phyloP scores from a whole-genome alignment of 2,329 filamentous ascomycete species.

The Penicillium sp. region DNA sequence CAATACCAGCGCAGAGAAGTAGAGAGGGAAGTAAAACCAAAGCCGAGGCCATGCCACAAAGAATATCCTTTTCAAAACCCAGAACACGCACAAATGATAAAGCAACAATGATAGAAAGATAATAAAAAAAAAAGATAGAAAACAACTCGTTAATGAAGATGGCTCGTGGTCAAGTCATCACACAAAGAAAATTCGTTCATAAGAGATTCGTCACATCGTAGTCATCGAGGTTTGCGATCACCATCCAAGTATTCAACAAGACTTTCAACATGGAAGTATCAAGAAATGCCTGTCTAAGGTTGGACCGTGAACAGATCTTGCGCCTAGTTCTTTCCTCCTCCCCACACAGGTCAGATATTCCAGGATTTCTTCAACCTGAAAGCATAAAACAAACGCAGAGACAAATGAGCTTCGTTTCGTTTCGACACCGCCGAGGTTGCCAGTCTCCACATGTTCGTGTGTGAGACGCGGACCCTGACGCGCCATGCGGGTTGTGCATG shows the following conservation, averaged over 20 bases:
- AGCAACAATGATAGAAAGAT: slow-evolving; percentile 3
- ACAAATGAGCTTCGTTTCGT: slow-evolving; percentile 12
- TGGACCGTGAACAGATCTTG: not conserved
- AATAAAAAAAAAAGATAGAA: not conserved
- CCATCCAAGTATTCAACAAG: not conserved
- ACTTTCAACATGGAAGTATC: slow-evolving; percentile 11
- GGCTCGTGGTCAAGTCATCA: slow-evolving; percentile 12
- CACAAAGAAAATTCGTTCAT: slow-evolving; percentile 28
- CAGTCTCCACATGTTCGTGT: not conserved
- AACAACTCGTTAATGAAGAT: slow-evolving; percentile 9
- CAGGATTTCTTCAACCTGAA: not conserved
- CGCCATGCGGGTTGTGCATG: slow-evolving; percentile 9
- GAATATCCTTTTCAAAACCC: slow-evolving; percentile 14
- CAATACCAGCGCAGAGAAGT: slow-evolving; percentile 6
- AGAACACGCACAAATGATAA: not conserved
- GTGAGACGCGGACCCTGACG: slow-evolving; percentile 6
- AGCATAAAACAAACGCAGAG: slow-evolving; percentile 1
- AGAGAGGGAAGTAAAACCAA: slow-evolving; percentile 3
- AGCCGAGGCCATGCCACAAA: slow-evolving; percentile 10
- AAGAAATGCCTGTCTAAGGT: slow-evolving; percentile 8
- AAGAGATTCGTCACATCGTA: slow-evolving; percentile 41
- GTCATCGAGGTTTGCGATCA: slow-evolving; percentile 27
- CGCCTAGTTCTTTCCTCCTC: not conserved
- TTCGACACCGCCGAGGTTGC: slow-evolving; percentile 5
- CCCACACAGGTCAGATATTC: not conserved